Base-by-base conservation (phyloP, 257 asterid genomes). In the Knoxia roxburghii region DNA sequence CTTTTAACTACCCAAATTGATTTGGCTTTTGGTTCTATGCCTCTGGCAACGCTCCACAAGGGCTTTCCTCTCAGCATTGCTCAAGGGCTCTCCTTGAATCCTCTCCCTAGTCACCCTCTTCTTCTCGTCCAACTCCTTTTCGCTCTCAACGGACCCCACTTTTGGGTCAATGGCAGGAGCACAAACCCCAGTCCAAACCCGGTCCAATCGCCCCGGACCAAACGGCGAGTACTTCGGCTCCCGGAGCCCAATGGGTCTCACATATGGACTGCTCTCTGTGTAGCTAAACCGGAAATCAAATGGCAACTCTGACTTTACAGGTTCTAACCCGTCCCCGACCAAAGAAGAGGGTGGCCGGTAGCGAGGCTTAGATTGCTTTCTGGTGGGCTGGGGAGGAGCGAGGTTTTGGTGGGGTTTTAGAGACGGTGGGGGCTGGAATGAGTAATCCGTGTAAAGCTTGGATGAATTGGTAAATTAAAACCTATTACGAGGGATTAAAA, bases 161-260 rank as follows among this genome's bases (percentile, higher is more conserved):
- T 82, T 85, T 10, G 94, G 95, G 79, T 90, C 99, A 62, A 87
- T 75, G 14, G 84, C 95, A 20, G 99, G 96, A 52, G 97, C 96
- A 72, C 99, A 93, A 37, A 90, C 95, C 40, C 99, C 99, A 1
- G 99, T 88, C 99, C 97, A 93, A 0, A 46, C 86, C 72, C 99
- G 78, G 69, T 79, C 85, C 68, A 93, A 39, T 3, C 96, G 86
- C 4, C 78, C 86, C 61, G 99, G 99, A 11, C 99, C 97, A 62
- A 90, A 93, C 3, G 99, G 99, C 56, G 97, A 93, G 79, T 93
- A 90, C 78, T 86, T 93, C 20, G 99, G 97, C 74, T 78, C 96
- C 63, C 97, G 84, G 69, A 93, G 90, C 73, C 97, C 99, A 67
- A 88, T 90, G 3, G 99, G 96, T 56, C 97, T 74, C 14, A 74